A percentile compares a stretch with the other conserved stretches of the same genome.
These are phyloP conservation scores for Trichoderma breve DNA, from an alignment of 2,329 filamentous ascomycete species.

Conservation along the genomic window DNA sequence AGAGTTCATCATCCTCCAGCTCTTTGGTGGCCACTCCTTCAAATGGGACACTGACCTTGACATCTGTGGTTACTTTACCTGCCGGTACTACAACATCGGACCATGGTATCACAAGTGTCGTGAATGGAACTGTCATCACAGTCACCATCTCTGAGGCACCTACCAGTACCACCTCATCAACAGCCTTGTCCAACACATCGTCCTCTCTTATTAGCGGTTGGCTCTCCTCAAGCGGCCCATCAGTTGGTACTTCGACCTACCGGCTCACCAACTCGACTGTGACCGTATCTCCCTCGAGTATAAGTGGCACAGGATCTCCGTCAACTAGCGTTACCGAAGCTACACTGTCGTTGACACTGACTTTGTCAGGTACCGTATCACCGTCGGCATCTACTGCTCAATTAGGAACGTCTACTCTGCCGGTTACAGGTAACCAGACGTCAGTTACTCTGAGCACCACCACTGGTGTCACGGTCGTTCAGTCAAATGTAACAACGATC, in stretches of 20 bases:
- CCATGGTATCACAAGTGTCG: background rate
- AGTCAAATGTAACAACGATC: background rate
- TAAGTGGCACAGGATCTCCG: background rate
- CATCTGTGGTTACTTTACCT: slow-evolving; percentile 1
- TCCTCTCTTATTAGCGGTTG: background rate
- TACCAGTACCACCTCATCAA: background rate
- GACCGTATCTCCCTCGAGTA: background rate
- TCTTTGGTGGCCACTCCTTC: background rate
- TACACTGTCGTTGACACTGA: background rate
- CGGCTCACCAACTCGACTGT: slow-evolving; percentile 17
- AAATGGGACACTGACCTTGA: background rate
- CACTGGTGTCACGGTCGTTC: background rate
- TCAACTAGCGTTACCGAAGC: slow-evolving; percentile 10
- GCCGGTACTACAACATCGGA: background rate
- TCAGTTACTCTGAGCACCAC: background rate
- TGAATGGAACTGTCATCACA: slow-evolving; percentile 17
- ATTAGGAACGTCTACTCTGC: background rate
- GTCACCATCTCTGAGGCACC: background rate
- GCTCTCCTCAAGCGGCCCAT: background rate
- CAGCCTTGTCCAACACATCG: background rate
- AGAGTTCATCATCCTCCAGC: background rate
- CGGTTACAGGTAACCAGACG: slow-evolving; percentile 7
- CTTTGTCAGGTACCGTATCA: slow-evolving; percentile 13
- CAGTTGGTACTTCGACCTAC: background rate
- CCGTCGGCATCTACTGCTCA: background rate